These are phyloP conservation scores for Fimicolochytrium jonesii DNA, from an alignment of 192 early-diverging fungal genomes.

Conservation along the genomic window DNA sequence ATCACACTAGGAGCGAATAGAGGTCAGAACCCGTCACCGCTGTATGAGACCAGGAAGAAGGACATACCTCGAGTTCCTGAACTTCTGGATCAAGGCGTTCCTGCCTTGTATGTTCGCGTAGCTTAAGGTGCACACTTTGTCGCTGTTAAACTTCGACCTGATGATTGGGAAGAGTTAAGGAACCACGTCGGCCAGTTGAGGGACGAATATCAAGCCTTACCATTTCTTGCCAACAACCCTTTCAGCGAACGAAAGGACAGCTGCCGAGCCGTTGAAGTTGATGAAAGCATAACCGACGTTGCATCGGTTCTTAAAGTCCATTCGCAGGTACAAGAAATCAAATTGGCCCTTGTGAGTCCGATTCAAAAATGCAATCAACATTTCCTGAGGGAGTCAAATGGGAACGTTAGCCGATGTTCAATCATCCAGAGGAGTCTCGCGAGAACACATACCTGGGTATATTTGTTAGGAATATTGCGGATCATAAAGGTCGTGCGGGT, in stretches of 20 bases:
- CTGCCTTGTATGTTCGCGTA: constrained; percentile 81
- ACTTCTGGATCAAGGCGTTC: constrained; percentile 67
- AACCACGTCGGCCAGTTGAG: not conserved
- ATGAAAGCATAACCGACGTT: constrained; percentile 70
- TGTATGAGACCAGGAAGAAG: not conserved
- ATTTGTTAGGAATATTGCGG: constrained; percentile 84
- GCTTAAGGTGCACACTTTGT: constrained; percentile 69
- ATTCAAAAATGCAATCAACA: constrained; percentile 71
- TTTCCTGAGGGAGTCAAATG: constrained; percentile 50
- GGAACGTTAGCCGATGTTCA: not conserved
- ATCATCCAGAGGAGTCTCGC: not conserved
- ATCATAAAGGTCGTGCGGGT: constrained; percentile 81
- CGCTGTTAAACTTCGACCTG: constrained; percentile 70
- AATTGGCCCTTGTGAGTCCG: constrained; percentile 56
- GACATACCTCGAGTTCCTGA: constrained; percentile 69
- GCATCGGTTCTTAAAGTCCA: constrained; percentile 86
- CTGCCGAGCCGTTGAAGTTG: constrained; percentile 60
- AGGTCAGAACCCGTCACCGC: too few relatives aligned
- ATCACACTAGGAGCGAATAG: constrained; percentile 76
- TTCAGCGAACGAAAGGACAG: constrained; percentile 62
- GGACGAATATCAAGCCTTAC: constrained; percentile 23
- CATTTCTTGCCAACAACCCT: constrained; percentile 71
- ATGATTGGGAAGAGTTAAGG: too few relatives aligned
- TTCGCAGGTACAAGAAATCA: constrained; percentile 80
- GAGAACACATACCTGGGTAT: constrained; percentile 54